Conservation (phyloP, 2,329 filamentous ascomycete species). For the Pseudogymnoascus sp. region DNA sequence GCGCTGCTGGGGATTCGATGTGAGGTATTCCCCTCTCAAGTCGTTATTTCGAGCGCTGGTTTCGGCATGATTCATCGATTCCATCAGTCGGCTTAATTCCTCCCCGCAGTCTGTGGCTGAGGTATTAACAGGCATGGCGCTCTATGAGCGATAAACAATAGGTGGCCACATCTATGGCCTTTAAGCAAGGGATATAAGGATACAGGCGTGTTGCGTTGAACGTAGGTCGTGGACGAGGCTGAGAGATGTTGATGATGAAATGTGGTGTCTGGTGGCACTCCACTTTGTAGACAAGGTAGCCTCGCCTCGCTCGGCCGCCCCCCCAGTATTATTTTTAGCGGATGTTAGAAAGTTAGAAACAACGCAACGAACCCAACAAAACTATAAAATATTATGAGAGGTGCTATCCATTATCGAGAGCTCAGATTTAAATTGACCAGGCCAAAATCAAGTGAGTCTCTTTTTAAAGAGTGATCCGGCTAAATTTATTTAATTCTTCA, state of each 20-base stretch:
- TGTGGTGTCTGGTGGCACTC: neutral
- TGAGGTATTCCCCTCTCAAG: neutral
- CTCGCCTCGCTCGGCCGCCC: conserved; percentile 1
- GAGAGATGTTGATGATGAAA: conserved; percentile 3
- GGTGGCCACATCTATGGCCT: neutral
- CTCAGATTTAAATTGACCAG: neutral
- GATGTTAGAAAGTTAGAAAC: neutral
- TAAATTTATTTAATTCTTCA: neutral
- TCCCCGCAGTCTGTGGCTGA: neutral
- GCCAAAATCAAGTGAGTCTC: neutral
- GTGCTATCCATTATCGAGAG: neutral
- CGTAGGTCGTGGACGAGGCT: neutral
- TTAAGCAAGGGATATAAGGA: neutral
- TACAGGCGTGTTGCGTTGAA: neutral
- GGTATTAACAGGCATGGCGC: neutral
- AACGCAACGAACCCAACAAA: neutral
- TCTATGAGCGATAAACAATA: conserved; percentile 2
- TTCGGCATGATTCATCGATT: conserved; percentile 8
- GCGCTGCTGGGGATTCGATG: neutral
- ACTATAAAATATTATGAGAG: neutral
- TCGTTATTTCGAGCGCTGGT: neutral
- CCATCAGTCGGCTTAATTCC: neutral
- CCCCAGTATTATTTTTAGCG: neutral
- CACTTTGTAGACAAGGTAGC: neutral
- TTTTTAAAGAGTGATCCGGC: neutral